Percentiles rank a stretch among this genome's conserved stretches.
Evolutionary conservation across 148 eudicot species (phyloP).

Genomic region (Pharnaceum exiguum): DNA sequence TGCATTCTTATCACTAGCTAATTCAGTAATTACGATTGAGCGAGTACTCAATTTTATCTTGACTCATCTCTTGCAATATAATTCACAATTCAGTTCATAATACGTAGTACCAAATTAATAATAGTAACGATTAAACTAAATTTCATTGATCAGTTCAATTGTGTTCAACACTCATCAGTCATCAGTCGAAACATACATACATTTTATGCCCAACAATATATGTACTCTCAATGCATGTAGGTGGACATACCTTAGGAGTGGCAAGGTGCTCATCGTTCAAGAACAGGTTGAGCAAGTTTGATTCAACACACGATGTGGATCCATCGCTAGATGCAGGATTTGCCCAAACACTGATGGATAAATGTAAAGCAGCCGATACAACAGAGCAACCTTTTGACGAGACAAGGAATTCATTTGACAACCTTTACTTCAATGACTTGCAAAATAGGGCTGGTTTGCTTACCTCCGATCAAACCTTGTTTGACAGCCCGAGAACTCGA

Average conservation of each 20-base stretch:
- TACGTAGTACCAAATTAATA: too few species aligned
- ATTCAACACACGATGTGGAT: slow-evolving; percentile 31
- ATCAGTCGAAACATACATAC: background rate
- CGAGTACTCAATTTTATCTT: too few species aligned
- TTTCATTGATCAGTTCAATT: too few species aligned
- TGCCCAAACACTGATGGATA: slow-evolving; percentile 39
- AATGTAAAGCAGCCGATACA: slow-evolving; percentile 64
- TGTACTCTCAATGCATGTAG: slow-evolving; percentile 22
- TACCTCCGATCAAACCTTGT: slow-evolving; percentile 74
- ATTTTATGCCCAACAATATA: too few species aligned
- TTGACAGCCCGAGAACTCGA: slow-evolving; percentile 41
- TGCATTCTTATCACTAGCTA: too few species aligned
- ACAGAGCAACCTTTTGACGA: slow-evolving; percentile 74
- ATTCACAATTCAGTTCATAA: too few species aligned
- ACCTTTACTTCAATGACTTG: slow-evolving; percentile 43
- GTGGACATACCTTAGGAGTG: slow-evolving; percentile 86
- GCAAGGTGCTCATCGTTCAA: slow-evolving; percentile 91
- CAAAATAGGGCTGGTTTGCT: slow-evolving; percentile 55
- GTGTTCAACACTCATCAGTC: too few species aligned
- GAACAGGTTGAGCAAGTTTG: slow-evolving; percentile 35
- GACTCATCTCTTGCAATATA: too few species aligned
- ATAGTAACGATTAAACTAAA: too few species aligned
- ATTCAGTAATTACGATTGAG: too few species aligned
- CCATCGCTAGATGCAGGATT: slow-evolving; percentile 58
- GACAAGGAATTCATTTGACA: slow-evolving; percentile 59